Evolutionary conservation across 2,329 filamentous ascomycete genomes (phyloP).

Genomic region (Dothideomycetes sp.): DNA sequence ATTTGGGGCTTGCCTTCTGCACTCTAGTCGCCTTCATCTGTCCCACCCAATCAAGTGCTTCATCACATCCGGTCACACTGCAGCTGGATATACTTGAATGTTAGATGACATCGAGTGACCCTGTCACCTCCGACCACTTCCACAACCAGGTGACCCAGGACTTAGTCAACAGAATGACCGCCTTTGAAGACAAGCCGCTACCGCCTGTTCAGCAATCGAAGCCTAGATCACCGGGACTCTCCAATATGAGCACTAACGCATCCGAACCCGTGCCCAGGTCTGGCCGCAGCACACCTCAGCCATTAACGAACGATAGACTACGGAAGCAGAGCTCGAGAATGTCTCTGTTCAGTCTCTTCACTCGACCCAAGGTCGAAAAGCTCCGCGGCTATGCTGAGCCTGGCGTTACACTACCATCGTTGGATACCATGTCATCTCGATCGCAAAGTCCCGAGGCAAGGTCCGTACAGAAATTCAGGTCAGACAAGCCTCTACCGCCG

Average conservation of each 20-base stretch:
- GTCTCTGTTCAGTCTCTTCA: conserved; percentile 40
- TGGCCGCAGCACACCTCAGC: no score
- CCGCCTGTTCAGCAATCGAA: conserved; percentile 5
- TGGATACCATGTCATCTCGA: conserved; percentile 5
- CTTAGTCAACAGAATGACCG: no score
- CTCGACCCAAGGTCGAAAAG: conserved; percentile 37
- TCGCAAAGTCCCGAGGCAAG: neutral
- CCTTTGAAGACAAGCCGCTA: conserved; percentile 8
- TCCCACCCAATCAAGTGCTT: no score
- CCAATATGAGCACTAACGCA: neutral
- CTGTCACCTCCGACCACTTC: no score
- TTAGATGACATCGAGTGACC: neutral
- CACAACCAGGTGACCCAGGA: no score
- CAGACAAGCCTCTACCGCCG: neutral
- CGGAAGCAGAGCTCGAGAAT: conserved; percentile 24
- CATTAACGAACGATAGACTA: neutral
- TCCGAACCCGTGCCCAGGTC: neutral
- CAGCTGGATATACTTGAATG: no score
- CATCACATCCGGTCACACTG: conserved; percentile 5
- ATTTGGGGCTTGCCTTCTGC: no score
- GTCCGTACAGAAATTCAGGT: neutral
- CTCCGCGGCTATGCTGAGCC: conserved; percentile 34
- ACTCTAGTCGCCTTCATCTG: no score
- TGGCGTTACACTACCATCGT: conserved; percentile 17
- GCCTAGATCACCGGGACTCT: neutral